Evolutionary conservation across 2,329 filamentous ascomycete species (phyloP), one percentile per base, ranked within the genome.

Genomic region (Magnaporthiopsis poae): DNA sequence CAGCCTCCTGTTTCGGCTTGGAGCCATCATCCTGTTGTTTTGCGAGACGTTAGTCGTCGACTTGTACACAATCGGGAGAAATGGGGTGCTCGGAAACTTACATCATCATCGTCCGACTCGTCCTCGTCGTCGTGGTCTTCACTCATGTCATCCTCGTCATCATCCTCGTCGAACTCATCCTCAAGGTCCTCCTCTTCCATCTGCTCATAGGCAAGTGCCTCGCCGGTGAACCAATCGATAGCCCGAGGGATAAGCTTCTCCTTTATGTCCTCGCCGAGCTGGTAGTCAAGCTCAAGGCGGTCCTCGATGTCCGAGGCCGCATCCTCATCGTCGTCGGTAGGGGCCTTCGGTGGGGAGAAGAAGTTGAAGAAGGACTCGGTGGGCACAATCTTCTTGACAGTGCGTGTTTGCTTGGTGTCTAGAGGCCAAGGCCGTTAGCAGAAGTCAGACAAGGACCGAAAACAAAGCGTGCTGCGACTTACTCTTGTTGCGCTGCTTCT

Each of bases 401-500:
- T 91, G 71, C 95, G 92, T 69, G 95, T 99, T 80, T 99, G 95
- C 84, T 99, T 99, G 72, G 95, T 99, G 84, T 95, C 95, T 98
- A 29, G 18, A 35, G 60, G 68, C 59, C 63, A 60, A 59, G 66
- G 68, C 73, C 73, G 69, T 60, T 67, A 72, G 69, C 72, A 69
- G 62, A 56, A 35, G 65, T 39, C 25, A 2, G 21, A 11, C 35
- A 11, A 56, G 36, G 18, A 68, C 5, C 62, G 5, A n/a, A 56
- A 25, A 56, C 7, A n/a, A 56, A n/a, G n/a, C 13, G 21, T n/a
- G 46, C 1, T 21, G 18, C 21, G n/a, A 65, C 83, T 82, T 84
- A 99, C 95, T 98, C 88, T 98, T 99, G 83, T 99, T 99, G 71
- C 95, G 88, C 83, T 99, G 95, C 86, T 99, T 99, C 88, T 99